Evolutionary conservation across 176 grass and related monocot genomes (phyloP), one percentile per base, ranked within the genome.

Genomic region (Carex pumila): DNA sequence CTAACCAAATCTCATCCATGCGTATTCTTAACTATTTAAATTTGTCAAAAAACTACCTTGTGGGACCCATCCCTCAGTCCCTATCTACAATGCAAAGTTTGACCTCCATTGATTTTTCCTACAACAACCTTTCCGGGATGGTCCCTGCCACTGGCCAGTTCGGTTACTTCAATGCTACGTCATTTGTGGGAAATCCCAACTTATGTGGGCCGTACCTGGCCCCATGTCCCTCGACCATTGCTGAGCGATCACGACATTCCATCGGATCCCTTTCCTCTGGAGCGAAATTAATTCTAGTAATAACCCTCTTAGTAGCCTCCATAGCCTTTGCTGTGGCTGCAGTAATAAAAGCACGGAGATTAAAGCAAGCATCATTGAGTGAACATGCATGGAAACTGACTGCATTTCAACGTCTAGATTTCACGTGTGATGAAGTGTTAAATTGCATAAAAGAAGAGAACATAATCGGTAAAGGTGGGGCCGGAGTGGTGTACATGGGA

Each of bases 1-100:
- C 94, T 25, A 60, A 79, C 5, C 78, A 82, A 43, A 87, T 97
- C 50, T 56, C 89, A 9, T 30, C 61, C 13, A 60, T 97, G 41
- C 89, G 89, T 36, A 97, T 94, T 64, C 84, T 97, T 62, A 97
- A 97, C 81, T 97, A 97, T 84, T 85, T 97, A 37, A 97, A 97
- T 80, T 79, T 97, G 0, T 97, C 94, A 13, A 87, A 63, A 59
- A 97, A 97, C 85, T 61, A 81, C 13, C 90, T 97, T 2, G 45
- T 73, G 6, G 94, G 94, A 21, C 74, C 31, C 39, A 97, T 97
- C 29, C 92, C 94, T 3, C 85, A 89, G 0, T 58, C 89, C 49
- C 89, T 97, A 30, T 87, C 92, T 12, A 88, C 85, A 36, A 92
- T 97, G 94, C 94, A 97, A 89, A 97, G 94, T 86, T 88, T 97